Base-by-base conservation (phyloP, 352 stramenopile species). In the Phytophthora lateralis region DNA sequence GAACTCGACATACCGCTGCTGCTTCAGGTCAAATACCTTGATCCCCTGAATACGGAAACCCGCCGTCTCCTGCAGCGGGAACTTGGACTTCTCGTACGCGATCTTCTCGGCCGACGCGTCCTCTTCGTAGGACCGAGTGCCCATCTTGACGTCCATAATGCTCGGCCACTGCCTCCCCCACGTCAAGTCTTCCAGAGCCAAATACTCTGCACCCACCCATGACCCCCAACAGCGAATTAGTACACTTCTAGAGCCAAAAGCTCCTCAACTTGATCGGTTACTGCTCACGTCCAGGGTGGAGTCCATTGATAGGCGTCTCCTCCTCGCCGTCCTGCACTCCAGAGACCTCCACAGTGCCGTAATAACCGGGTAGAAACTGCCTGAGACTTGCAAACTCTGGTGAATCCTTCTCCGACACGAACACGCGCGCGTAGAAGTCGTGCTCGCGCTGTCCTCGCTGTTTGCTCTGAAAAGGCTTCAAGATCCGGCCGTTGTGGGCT, bases 111-210 rank as follows among this genome's bases (percentile, higher is more conserved):
- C 29, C 4, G 86, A 75, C 42, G 94, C 95, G 50, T 86, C 73
- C 26, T 91, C 77, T 65, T 99, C 96, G 66, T 95, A 99, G n/a
- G 96, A 98, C 65, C 89, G 79, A 32, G 82, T 94, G 42, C 97
- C 97, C 63, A 99, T 96, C 79, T 99, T 99, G 45, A 99, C 80
- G 73, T 99, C 97, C 78, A 99, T 97, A 45, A 98, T 88, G 69
- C 93, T 98, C 9, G 97, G 93, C 64, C 85, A 83, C 18, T 46
- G 18, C 35, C 94, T 93, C 9, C 75, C 80, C 44, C 55, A 74
- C n/a, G 92, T 97, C 18, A 98, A 56, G 65, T 99, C 90, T 45
- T 97, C 76, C 26, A 99, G 71, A 29, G 88, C 63, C 15, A 99
- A 68, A 70, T 97, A 96, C 39, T 88, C 84, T 93, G 27, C 45